Base-by-base conservation (phyloP, 768 basidiomycete species). In the Termitomyces sp. region DNA sequence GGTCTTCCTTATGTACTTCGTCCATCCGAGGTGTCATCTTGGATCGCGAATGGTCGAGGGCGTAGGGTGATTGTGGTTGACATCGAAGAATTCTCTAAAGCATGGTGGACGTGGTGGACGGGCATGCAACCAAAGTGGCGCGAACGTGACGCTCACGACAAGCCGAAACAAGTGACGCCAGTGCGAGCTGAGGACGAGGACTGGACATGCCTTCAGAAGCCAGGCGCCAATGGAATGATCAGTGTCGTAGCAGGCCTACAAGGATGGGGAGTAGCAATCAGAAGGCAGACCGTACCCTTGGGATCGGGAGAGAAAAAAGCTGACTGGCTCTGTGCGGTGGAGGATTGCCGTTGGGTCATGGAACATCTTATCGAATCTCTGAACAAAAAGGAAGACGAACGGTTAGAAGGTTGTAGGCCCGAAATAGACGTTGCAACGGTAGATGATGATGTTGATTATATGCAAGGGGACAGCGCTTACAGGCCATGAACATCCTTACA, bases 61-160 rank as follows among this genome's bases (percentile, higher is more conserved):
- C 34, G 54, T 17, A 1, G 9, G 19, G 28, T 52, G 19, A 35
- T 1, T 1, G 41, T 56, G 3, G n/a, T 27, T 14, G n/a, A 56
- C 39, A 41, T 50, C 6, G 41, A 35, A 10, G 0, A 27, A 12
- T 56, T 49, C 23, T 27, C 55, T 3, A 10, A 43, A 19, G 41
- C 32, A 25, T 56, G 55, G 55, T 56, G 47, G 55, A 21, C 12
- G 1, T 56, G 55, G 55, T 56, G 55, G 55, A 42, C 5, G 14
- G 23, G 19, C 23, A 34, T 56, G 25, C 55, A 56, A 37, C 48
- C 55, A 19, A 16, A 27, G 11, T 56, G 55, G 55, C 47, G 41
- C 19, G 10, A 27, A 25, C 10, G 2, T 34, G 48, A 34, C 25
- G 23, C 48, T n/a, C 25, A 23, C 14, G 41, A n/a, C 21, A 56